phyloP scores from a whole-genome alignment of 2,329 filamentous ascomycete genomes.

The Rosellinia necatrix region DNA sequence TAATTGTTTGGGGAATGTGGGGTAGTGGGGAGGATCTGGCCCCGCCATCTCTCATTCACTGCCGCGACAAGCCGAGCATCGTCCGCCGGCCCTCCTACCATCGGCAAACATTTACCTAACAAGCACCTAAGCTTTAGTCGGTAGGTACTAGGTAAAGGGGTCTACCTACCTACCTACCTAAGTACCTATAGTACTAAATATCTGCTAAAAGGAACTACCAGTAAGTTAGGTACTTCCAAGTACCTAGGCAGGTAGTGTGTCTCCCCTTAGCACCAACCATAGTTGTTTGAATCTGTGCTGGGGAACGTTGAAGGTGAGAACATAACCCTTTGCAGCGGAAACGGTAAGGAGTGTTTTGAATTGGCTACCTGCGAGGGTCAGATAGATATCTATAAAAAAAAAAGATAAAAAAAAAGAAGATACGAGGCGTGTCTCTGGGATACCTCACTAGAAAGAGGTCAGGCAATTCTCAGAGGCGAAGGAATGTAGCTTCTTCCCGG shows the following conservation, averaged over 20 bases:
- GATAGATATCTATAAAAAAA: conserved; percentile 13
- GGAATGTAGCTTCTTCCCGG: neutral
- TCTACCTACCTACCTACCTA: too few species aligned
- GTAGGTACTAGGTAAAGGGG: too few species aligned
- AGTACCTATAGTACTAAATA: too few species aligned
- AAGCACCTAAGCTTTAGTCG: too few species aligned
- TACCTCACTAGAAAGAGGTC: too few species aligned
- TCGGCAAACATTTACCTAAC: conserved; percentile 29
- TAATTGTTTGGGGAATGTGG: conserved; percentile 20
- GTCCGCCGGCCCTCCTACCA: conserved; percentile 16
- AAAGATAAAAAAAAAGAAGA: too few species aligned
- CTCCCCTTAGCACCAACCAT: neutral
- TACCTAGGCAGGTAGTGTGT: too few species aligned
- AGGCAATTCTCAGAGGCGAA: neutral
- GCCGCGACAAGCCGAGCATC: conserved; percentile 35
- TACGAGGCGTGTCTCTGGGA: too few species aligned
- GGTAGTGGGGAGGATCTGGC: conserved; percentile 13
- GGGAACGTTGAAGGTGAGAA: neutral
- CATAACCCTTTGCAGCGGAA: neutral
- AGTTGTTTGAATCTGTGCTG: neutral
- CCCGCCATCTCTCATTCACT: neutral
- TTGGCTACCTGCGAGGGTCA: conserved; percentile 9
- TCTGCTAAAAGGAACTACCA: too few species aligned
- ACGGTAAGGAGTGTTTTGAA: conserved; percentile 5
- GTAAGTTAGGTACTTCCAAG: too few species aligned